A percentile compares a stretch with the other conserved stretches of the same genome.
phyloP scores from a whole-genome alignment of 495 filamentous ascomycete genomes.

The Opeltia flavorubescens region DNA sequence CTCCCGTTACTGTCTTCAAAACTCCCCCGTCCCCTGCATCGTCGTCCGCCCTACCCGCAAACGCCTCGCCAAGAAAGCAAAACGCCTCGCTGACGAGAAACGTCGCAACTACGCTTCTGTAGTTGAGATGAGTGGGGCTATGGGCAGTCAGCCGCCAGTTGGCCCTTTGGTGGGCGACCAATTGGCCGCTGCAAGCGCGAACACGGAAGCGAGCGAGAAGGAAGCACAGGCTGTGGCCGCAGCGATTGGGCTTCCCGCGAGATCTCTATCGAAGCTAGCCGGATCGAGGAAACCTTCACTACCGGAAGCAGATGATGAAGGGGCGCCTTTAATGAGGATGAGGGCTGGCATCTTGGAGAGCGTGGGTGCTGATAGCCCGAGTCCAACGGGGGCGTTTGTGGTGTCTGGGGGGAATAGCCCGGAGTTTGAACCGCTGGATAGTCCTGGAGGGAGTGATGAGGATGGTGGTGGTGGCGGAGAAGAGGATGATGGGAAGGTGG shows the following conservation, averaged over 20 bases:
- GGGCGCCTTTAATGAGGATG: background rate
- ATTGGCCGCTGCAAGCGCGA: slow-evolving; percentile 2
- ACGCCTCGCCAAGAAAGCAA: slow-evolving; percentile 81
- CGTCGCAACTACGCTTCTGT: slow-evolving; percentile 73
- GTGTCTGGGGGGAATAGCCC: background rate
- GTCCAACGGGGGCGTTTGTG: background rate
- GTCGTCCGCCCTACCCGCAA: slow-evolving; percentile 86
- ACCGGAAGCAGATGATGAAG: background rate
- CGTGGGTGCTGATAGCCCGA: background rate
- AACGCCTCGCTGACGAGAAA: slow-evolving; percentile 65
- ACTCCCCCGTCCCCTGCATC: slow-evolving; percentile 92
- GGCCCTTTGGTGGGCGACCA: slow-evolving; percentile 38
- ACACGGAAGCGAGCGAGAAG: slow-evolving; percentile 28
- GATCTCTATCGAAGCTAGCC: background rate
- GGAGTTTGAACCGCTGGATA: background rate
- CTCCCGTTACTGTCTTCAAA: slow-evolving; percentile 92
- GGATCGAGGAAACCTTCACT: background rate
- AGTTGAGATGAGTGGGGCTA: slow-evolving; percentile 42
- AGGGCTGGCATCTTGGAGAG: background rate
- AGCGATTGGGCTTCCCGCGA: slow-evolving; percentile 41
- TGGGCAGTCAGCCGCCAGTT: slow-evolving; percentile 39
- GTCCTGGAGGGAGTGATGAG: background rate
- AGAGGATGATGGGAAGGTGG: background rate
- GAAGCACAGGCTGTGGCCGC: slow-evolving; percentile 60
- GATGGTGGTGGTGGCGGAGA: background rate